Evolutionary conservation across 1,284 basidiomycete species (phyloP), one percentile per base, ranked within the genome.

Genomic region (Puccinia coronata): DNA sequence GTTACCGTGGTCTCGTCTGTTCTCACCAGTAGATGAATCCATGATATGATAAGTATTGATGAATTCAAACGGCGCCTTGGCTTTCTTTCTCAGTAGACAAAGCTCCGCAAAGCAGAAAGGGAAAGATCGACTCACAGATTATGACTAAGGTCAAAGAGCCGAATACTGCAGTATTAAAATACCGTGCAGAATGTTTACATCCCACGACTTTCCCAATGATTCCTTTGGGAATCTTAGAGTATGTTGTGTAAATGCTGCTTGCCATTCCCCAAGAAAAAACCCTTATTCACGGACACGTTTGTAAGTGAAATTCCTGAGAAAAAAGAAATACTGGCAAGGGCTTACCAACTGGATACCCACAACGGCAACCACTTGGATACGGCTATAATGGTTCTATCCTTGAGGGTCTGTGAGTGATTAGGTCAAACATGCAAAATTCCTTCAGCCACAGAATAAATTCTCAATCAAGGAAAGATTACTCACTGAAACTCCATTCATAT

Each of bases 291-390:
- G 18, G 61, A 36, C 43, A 47, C 20, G 43, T 47, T 14, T 14
- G 20, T n/a, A 20, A 41, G 34, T n/a, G 20, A 8, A n/a, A 36
- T 36, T 34, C 14, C 18, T 36, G 25, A 61, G 18, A 23, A 39
- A 3, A 14, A 6, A n/a, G 18, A 14, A 53, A 51, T 47, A 20
- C 18, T 4, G 20, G 36, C 61, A 63, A 2, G 20, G 39, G 18
- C 61, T 63, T 63, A 63, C 61, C 61, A 63, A 8, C 61, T 63
- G 18, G 61, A 63, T n/a, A 63, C 9, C 61, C 36, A 63, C 61
- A 63, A 39, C 4, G 61, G 61, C 18, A 63, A 20, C 61, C 61
- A 63, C 20, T 63, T 63, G 20, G 39, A 63, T 20, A 34, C 61
- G 20, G 61, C 61, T 39, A 63, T 41, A 36, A 63, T 63, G 34